Conservation (phyloP, 306 rosid genomes). For the Astragalus glycyphyllos region DNA sequence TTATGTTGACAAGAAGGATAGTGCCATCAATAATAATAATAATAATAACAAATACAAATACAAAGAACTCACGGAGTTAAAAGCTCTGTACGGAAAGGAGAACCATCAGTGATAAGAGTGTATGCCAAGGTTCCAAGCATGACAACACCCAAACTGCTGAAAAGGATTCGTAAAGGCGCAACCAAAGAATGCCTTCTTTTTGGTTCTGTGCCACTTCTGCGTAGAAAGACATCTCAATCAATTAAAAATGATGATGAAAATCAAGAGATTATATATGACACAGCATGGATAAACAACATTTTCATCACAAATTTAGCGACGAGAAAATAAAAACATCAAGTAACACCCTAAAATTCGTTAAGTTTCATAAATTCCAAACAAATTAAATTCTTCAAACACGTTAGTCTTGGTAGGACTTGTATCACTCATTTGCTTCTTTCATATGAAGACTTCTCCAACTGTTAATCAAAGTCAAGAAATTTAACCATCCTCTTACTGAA, state of each 20-base stretch:
- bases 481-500: conserved; percentile 23
- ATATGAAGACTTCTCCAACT: conserved; percentile 13
- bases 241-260: conserved; percentile 14
- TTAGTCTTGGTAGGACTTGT: neutral
- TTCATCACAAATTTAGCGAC: conserved; percentile 1
- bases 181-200: conserved; percentile 46
- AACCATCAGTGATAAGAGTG: conserved; percentile 73
- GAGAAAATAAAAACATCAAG: conserved; percentile 15
- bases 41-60: conserved; percentile 11
- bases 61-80: conserved; percentile 76
- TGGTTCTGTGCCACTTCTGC: conserved; percentile 55
- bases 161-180: conserved; percentile 58
- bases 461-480: conserved; percentile 18
- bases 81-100: conserved; percentile 78
- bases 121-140: conserved; percentile 75
- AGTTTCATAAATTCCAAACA: neutral
- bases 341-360: neutral
- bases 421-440: conserved; percentile 17
- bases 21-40: conserved; percentile 10
- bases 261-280: conserved; percentile 17
- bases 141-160: conserved; percentile 61
- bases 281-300: neutral
- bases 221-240: conserved; percentile 12
- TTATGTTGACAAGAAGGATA: conserved; percentile 21
- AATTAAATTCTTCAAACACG: neutral